These are phyloP conservation scores for Grammothele lineata DNA, from an alignment of 768 basidiomycete species.

Conservation along the genomic window DNA sequence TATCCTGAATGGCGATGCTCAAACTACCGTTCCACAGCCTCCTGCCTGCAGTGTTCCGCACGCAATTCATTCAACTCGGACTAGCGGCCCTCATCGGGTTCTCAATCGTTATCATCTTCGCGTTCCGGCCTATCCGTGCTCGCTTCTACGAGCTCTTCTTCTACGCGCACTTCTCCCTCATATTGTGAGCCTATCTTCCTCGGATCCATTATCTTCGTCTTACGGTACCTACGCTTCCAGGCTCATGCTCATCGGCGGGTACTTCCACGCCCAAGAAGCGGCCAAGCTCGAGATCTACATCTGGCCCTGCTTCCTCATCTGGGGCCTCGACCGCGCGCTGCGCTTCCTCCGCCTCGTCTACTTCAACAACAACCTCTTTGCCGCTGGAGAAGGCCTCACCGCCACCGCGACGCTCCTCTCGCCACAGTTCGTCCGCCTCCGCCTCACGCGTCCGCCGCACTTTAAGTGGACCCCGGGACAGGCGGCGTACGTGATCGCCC, in stretches of 20 bases:
- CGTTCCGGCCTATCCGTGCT: slow-evolving; percentile 44
- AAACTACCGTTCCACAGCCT: too few species aligned
- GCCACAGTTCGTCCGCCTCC: slow-evolving; percentile 43
- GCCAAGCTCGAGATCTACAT: slow-evolving; percentile 31
- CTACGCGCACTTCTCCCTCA: slow-evolving; percentile 39
- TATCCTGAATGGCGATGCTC: too few species aligned
- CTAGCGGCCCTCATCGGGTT: slow-evolving; percentile 36
- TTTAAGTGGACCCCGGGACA: slow-evolving; percentile 56
- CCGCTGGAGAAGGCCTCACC: slow-evolving; percentile 24
- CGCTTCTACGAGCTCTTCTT: slow-evolving; percentile 51
- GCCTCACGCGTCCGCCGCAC: slow-evolving; percentile 39
- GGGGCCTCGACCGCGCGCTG: slow-evolving; percentile 51
- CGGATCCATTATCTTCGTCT: too few species aligned
- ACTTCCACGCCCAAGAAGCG: slow-evolving; percentile 23
- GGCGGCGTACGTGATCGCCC: slow-evolving; percentile 47
- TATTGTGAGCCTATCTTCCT: slow-evolving; percentile 39
- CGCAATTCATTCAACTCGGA: slow-evolving; percentile 31
- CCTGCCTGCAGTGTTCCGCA: too few species aligned
- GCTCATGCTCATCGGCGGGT: slow-evolving; percentile 28
- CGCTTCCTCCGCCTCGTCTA: slow-evolving; percentile 41
- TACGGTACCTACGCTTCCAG: too few species aligned
- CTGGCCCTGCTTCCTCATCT: slow-evolving; percentile 49
- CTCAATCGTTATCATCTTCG: slow-evolving; percentile 40
- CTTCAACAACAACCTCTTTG: slow-evolving; percentile 40
- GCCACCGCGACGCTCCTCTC: slow-evolving; percentile 41